Conservation (phyloP, 2,329 filamentous ascomycete genomes). For the Stagonosporopsis vannaccii region DNA sequence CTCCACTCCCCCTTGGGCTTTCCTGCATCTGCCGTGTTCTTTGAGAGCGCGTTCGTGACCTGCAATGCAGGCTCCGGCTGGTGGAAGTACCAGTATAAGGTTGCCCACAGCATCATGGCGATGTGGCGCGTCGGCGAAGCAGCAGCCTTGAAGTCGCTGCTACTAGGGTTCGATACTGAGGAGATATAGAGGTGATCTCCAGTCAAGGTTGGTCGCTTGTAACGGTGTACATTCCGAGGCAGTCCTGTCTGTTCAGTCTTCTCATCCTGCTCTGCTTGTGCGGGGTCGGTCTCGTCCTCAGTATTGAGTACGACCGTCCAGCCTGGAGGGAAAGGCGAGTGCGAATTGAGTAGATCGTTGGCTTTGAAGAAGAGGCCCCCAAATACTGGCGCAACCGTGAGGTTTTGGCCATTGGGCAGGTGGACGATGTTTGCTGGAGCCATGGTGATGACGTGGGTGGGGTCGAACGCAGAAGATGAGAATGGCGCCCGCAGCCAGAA, state of each 20-base stretch:
- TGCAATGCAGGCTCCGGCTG: constrained; percentile 74
- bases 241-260: constrained; percentile 39
- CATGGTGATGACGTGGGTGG: constrained; percentile 48
- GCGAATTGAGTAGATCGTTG: constrained; percentile 72
- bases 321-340: constrained; percentile 77
- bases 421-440: constrained; percentile 62
- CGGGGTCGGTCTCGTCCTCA: constrained; percentile 54
- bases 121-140: constrained; percentile 86
- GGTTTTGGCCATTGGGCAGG: constrained; percentile 86
- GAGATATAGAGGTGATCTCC: constrained; percentile 90
- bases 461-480: constrained; percentile 21
- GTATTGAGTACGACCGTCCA: constrained; percentile 91
- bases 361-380: constrained; percentile 91
- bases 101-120: constrained; percentile 96
- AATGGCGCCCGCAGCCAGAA: not conserved
- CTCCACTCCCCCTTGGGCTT: constrained; percentile 86
- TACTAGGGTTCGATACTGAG: constrained; percentile 84
- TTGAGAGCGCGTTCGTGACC: constrained; percentile 68
- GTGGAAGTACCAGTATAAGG: constrained; percentile 97
- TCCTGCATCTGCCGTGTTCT: constrained; percentile 69
- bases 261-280: constrained; percentile 44
- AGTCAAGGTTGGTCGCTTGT: constrained; percentile 74
- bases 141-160: constrained; percentile 78
- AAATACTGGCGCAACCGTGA: constrained; percentile 85
- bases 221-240: constrained; percentile 66